A percentile compares a stretch with the other conserved stretches of the same genome.
These are phyloP conservation scores for Scortechinia acanthostroma DNA, from an alignment of 2,329 filamentous ascomycete genomes.

Conservation along the genomic window DNA sequence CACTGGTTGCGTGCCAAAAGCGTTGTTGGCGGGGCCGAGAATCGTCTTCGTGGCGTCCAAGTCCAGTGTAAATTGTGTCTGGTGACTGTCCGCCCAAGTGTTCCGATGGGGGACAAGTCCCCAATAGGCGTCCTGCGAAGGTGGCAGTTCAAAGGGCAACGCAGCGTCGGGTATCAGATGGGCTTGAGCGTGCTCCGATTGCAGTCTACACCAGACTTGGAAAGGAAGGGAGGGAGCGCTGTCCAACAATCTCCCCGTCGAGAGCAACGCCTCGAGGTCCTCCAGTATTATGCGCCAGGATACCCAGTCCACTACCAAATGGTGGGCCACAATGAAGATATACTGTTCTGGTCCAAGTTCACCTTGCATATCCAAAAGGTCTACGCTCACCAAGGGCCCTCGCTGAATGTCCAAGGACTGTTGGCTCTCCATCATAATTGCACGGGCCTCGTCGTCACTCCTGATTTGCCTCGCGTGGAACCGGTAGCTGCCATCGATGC, in stretches of 20 bases:
- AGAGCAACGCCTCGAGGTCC: slow-evolving; percentile 39
- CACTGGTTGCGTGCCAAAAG: slow-evolving; percentile 39
- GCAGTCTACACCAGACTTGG: slow-evolving; percentile 34
- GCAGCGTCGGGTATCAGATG: no score
- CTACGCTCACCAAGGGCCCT: slow-evolving; percentile 39
- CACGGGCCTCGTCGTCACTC: slow-evolving; percentile 13
- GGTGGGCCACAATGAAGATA: slow-evolving; percentile 40
- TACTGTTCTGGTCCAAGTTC: slow-evolving; percentile 34
- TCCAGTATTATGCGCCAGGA: slow-evolving; percentile 41
- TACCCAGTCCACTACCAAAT: slow-evolving; percentile 38
- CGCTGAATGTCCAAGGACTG: slow-evolving; percentile 38
- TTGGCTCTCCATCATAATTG: slow-evolving; percentile 27
- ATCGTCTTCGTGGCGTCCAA: slow-evolving; percentile 31
- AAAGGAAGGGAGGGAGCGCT: slow-evolving; percentile 37
- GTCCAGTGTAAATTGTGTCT: slow-evolving; percentile 31
- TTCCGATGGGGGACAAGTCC: slow-evolving; percentile 31
- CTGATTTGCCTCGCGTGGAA: slow-evolving; percentile 41
- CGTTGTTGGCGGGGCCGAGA: slow-evolving; percentile 29
- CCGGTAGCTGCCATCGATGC: slow-evolving; percentile 26
- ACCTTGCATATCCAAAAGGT: slow-evolving; percentile 35
- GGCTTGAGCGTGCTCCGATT: slow-evolving; percentile 18
- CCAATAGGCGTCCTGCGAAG: slow-evolving; percentile 37
- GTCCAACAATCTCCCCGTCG: slow-evolving; percentile 26
- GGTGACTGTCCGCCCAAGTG: slow-evolving; percentile 32
- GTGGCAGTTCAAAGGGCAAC: slow-evolving; percentile 27